Base-by-base conservation (phyloP, 164 flowering plant genomes). In the Platanus orientalis region DNA sequence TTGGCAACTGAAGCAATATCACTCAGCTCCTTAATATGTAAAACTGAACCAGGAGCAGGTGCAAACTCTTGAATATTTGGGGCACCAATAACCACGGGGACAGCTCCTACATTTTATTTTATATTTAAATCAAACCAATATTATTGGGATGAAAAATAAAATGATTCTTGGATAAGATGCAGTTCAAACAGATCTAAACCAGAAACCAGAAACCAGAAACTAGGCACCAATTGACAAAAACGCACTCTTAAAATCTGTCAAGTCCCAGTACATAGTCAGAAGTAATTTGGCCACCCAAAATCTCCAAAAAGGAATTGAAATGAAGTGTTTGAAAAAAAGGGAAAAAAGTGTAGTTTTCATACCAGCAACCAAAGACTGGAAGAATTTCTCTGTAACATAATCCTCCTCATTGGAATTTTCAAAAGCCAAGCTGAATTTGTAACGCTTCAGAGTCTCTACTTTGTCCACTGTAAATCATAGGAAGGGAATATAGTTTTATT, bases 341-440 rank as follows among this genome's bases (percentile, higher is more conserved):
- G 1, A 30, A 19, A 29, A 19, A 42, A 9, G 23, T 39, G 21
- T 7, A 45, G 21, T 1, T 24, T 7, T 10, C 64, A 57, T 86
- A 94, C 99, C 99, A 65, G 99, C 96, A 74, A 94, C 97, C 65
- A 94, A 97, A 63, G 99, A 89, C 77, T 95, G 99, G 78, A 95
- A 95, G 75, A 77, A 95, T 58, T 95, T 94, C 68, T 95, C 99
- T 16, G 99, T 95, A 45, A 95, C 96, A 69, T 95, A 95, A 71
- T 95, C 99, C 73, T 95, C 99, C 76, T 91, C 99, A 54, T 88
- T 94, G 62, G 99, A 91, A 72, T 94, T 94, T 72, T 94, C 99
- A 82, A 94, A 94, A 52, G 99, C 96, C 84, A 94, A 80, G 75
- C 99, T 92, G 71, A 95, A 95, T 62, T 81, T 95, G 78, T 95